A percentile compares a stretch with the other conserved stretches of the same genome.
phyloP scores from a whole-genome alignment of 495 filamentous ascomycete species.

The Glonium stellatum region DNA sequence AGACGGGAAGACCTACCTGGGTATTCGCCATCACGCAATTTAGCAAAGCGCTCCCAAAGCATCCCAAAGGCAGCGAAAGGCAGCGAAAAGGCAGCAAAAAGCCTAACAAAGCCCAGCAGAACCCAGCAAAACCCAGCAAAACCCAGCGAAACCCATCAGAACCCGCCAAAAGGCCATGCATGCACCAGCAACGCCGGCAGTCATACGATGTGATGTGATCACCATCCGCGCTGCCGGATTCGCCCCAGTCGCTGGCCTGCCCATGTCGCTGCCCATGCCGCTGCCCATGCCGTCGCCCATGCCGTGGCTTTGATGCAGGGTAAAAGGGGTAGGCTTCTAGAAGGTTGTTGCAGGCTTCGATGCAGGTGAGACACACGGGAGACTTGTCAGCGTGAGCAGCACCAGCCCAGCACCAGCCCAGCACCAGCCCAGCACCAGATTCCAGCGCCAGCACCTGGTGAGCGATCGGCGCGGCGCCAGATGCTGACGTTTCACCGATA shows the following conservation, averaged over 20 bases:
- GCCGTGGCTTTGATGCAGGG: too few species aligned
- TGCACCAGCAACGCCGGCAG: not conserved
- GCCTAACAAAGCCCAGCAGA: too few species aligned
- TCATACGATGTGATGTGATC: not conserved
- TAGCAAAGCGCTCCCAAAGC: too few species aligned
- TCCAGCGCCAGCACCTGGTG: too few species aligned
- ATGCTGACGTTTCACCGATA: not conserved
- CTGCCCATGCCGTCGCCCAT: too few species aligned
- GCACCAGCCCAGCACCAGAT: too few species aligned
- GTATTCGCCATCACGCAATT: not conserved
- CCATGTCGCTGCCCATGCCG: not conserved
- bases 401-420: too few species aligned
- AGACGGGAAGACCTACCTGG: not conserved
- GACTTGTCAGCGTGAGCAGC: too few species aligned
- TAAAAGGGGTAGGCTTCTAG: slow-evolving; percentile 6
- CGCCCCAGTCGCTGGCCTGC: not conserved
- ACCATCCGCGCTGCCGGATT: not conserved
- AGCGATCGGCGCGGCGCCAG: not conserved
- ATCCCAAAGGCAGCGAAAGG: too few species aligned
- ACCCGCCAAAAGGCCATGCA: not conserved
- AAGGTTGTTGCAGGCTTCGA: not conserved
- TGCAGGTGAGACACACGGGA: not conserved
- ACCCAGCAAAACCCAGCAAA: too few species aligned
- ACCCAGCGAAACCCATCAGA: too few species aligned
- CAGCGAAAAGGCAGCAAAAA: too few species aligned